These are phyloP conservation scores for Sphaerulina populicola DNA, from an alignment of 2,329 filamentous ascomycete species.

Conservation along the genomic window DNA sequence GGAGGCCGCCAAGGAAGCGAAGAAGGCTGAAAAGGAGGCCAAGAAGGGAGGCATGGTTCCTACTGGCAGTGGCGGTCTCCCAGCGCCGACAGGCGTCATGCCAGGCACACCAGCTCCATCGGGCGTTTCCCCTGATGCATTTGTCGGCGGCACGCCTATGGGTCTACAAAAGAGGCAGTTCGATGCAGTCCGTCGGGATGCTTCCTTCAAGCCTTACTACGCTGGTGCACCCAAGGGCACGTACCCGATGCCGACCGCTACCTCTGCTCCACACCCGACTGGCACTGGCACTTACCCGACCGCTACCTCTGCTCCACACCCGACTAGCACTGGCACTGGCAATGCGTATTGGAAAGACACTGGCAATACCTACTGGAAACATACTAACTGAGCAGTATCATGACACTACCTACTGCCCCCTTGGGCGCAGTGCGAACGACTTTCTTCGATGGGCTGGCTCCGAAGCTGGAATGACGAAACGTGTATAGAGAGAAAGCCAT, in stretches of 20 bases:
- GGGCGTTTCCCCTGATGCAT: too few relatives aligned
- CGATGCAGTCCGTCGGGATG: conserved; percentile 3
- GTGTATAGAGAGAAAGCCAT: not conserved
- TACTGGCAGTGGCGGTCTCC: not conserved
- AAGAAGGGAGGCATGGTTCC: not conserved
- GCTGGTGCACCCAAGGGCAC: not conserved
- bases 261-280: not conserved
- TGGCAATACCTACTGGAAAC: too few relatives aligned
- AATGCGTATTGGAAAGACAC: too few relatives aligned
- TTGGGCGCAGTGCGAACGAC: not conserved
- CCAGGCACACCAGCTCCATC: not conserved
- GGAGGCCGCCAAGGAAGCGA: not conserved
- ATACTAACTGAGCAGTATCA: too few relatives aligned
- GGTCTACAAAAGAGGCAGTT: conserved; percentile 5
- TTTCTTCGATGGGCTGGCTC: conserved; percentile 6
- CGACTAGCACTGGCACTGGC: not conserved
- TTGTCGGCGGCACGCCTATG: not conserved
- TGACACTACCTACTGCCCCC: not conserved
- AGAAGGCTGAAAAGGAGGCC: not conserved
- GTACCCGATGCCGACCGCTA: conserved; percentile 5
- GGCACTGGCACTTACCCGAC: not conserved
- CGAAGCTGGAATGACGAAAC: not conserved
- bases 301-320: not conserved
- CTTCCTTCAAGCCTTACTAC: conserved; percentile 8
- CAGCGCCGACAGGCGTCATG: conserved; percentile 1